Conservation (phyloP, 1,284 basidiomycete genomes). For the Heliocybe sulcata region DNA sequence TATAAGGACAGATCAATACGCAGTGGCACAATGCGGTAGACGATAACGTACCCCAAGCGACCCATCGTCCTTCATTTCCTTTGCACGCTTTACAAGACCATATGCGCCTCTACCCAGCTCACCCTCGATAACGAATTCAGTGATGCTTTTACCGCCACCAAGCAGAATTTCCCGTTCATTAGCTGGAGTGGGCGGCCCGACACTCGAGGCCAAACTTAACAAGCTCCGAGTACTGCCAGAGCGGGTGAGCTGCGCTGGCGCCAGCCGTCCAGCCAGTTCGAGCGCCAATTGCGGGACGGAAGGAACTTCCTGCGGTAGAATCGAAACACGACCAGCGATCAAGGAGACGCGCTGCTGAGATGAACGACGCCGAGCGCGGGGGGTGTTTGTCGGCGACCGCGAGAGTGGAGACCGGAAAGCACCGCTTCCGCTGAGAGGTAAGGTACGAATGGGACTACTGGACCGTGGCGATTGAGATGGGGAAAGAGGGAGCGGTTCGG, state of each 20-base stretch:
- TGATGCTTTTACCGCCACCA: slow-evolving; percentile 59
- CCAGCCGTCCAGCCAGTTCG: slow-evolving; percentile 44
- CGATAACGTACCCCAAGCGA: slow-evolving; percentile 65
- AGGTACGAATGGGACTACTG: slow-evolving; percentile 15
- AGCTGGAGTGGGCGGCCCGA: slow-evolving; percentile 54
- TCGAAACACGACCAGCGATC: slow-evolving; percentile 71
- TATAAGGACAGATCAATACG: slow-evolving; percentile 18
- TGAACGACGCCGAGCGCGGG: slow-evolving; percentile 64
- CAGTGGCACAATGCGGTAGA: slow-evolving; percentile 5
- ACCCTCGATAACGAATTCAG: slow-evolving; percentile 74
- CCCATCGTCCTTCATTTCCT: slow-evolving; percentile 73
- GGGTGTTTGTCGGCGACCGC: slow-evolving; percentile 30
- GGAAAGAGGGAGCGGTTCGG: slow-evolving; percentile 23
- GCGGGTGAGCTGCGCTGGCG: slow-evolving; percentile 56
- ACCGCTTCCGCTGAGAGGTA: slow-evolving; percentile 14
- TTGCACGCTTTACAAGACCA: slow-evolving; percentile 88
- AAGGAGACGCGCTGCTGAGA: slow-evolving; percentile 78
- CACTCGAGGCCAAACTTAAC: slow-evolving; percentile 50
- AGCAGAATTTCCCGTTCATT: slow-evolving; percentile 35
- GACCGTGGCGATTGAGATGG: slow-evolving; percentile 23
- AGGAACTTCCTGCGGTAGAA: slow-evolving; percentile 63
- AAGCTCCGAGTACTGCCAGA: slow-evolving; percentile 54
- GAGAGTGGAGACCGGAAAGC: slow-evolving; percentile 24
- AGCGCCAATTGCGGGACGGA: slow-evolving; percentile 49
- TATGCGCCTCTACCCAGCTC: slow-evolving; percentile 97